These are phyloP conservation scores for Fusarium sp. DNA, from an alignment of 2,329 filamentous ascomycete genomes.

Conservation along the genomic window DNA sequence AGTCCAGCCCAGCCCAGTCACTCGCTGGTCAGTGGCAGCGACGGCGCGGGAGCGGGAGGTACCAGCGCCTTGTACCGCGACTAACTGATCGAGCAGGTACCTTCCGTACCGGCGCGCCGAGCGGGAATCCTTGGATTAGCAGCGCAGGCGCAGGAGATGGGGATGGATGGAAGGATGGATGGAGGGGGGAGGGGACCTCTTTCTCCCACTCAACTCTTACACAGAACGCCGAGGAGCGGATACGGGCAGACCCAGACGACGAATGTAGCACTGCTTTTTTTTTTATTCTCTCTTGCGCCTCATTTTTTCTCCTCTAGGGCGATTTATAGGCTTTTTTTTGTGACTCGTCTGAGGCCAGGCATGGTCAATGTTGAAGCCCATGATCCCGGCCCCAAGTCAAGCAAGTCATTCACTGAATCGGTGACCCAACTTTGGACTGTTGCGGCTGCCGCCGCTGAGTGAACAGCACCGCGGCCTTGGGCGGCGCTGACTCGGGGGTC, in stretches of 20 bases:
- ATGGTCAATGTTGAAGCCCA: background rate
- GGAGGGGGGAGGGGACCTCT: slow-evolving; percentile 26
- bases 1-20: background rate
- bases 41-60: background rate
- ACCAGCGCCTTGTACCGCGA: slow-evolving; percentile 15
- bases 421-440: background rate
- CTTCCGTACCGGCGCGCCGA: slow-evolving; percentile 23
- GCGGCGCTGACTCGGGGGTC: slow-evolving; percentile 22
- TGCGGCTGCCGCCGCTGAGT: background rate
- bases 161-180: slow-evolving; percentile 18
- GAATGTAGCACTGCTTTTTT: background rate
- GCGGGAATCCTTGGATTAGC: slow-evolving; percentile 32
- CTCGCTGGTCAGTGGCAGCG: background rate
- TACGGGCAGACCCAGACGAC: background rate
- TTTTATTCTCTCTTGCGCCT: background rate
- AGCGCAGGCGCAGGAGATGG: background rate
- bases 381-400: background rate
- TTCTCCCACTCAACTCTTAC: slow-evolving; percentile 21
- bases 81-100: slow-evolving; percentile 35
- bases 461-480: background rate
- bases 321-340: slow-evolving; percentile 2
- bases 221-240: background rate
- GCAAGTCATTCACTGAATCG: slow-evolving; percentile 13
- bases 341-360: background rate
- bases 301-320: background rate